These are phyloP conservation scores for Aspergillus pseudonomiae DNA, from an alignment of 2,329 filamentous ascomycete species.

Conservation along the genomic window DNA sequence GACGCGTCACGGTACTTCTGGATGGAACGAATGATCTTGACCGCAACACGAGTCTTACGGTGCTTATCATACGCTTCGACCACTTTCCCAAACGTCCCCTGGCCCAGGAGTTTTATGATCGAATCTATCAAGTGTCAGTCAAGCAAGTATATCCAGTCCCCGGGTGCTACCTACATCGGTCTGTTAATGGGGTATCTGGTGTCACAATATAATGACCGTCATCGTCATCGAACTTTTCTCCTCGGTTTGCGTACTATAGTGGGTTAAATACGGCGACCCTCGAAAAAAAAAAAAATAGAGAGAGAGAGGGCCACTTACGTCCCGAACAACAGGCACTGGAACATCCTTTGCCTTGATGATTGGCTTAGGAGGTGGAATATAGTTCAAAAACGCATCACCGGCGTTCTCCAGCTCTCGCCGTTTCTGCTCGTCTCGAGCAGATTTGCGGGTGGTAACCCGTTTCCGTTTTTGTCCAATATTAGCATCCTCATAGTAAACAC, in stretches of 20 bases:
- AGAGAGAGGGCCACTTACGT: constrained; percentile 58
- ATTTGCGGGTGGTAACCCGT: constrained; percentile 73
- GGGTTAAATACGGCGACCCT: constrained; percentile 2
- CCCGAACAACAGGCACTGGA: constrained; percentile 60
- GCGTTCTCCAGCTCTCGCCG: constrained; percentile 72
- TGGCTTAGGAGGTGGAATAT: constrained; percentile 83
- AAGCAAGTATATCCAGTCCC: not conserved
- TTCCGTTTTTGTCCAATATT: constrained; percentile 86
- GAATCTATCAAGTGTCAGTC: constrained; percentile 63
- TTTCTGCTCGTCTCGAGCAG: constrained; percentile 80
- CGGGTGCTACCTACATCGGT: constrained; percentile 72
- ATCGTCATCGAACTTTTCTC: constrained; percentile 86
- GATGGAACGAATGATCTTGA: constrained; percentile 97
- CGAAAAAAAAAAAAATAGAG: constrained; percentile 1
- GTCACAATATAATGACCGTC: constrained; percentile 96
- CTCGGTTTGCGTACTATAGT: constrained; percentile 51
- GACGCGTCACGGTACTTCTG: constrained; percentile 98
- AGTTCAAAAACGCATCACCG: constrained; percentile 73
- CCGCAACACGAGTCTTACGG: constrained; percentile 79
- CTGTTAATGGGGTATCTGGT: constrained; percentile 81
- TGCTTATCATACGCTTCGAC: constrained; percentile 85
- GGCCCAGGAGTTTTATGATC: constrained; percentile 85
- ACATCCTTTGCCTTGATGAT: constrained; percentile 88
- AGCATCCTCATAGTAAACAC: constrained; percentile 67
- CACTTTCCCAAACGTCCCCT: constrained; percentile 98